These are phyloP conservation scores for Heterobasidion parviporum DNA, from an alignment of 1,284 basidiomycete genomes.

Conservation along the genomic window DNA sequence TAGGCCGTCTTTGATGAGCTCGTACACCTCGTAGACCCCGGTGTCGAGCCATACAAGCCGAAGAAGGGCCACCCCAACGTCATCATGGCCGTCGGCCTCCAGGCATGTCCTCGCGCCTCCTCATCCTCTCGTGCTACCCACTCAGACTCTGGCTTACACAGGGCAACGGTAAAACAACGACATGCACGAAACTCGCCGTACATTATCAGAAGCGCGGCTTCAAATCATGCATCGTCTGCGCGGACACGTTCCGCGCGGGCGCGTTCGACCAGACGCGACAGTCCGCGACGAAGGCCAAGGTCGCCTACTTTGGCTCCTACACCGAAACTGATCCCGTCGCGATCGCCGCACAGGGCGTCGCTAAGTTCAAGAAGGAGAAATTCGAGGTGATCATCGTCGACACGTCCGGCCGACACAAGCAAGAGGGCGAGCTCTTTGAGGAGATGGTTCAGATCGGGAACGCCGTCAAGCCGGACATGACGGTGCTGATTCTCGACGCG, in stretches of 20 bases:
- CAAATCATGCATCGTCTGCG: conserved; percentile 98
- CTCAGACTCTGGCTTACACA: conserved; percentile 23
- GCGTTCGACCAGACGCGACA: conserved; percentile 98
- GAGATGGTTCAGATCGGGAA: conserved; percentile 97
- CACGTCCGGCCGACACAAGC: conserved; percentile 95
- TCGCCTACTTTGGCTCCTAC: conserved; percentile 98
- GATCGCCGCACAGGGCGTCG: conserved; percentile 91
- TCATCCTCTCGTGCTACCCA: background rate
- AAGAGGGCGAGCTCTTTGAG: conserved; percentile 94
- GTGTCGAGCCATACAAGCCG: conserved; percentile 91
- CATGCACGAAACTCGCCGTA: conserved; percentile 94
- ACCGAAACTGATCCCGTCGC: conserved; percentile 97
- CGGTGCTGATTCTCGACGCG: conserved; percentile 82
- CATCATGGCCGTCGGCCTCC: conserved; percentile 96
- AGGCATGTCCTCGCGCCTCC: conserved; percentile 38
- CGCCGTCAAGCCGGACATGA: conserved; percentile 93
- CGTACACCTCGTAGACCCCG: conserved; percentile 91
- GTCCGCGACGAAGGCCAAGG: conserved; percentile 95
- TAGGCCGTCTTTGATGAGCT: conserved; percentile 97
- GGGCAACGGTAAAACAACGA: conserved; percentile 98
- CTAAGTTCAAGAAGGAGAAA: conserved; percentile 95
- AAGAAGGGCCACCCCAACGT: conserved; percentile 94
- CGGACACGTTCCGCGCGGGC: conserved; percentile 98
- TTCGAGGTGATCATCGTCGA: conserved; percentile 99
- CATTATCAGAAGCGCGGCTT: conserved; percentile 97